Evolutionary conservation across 2,329 filamentous ascomycete genomes (phyloP).

Genomic region (Phialemoniopsis sp.): DNA sequence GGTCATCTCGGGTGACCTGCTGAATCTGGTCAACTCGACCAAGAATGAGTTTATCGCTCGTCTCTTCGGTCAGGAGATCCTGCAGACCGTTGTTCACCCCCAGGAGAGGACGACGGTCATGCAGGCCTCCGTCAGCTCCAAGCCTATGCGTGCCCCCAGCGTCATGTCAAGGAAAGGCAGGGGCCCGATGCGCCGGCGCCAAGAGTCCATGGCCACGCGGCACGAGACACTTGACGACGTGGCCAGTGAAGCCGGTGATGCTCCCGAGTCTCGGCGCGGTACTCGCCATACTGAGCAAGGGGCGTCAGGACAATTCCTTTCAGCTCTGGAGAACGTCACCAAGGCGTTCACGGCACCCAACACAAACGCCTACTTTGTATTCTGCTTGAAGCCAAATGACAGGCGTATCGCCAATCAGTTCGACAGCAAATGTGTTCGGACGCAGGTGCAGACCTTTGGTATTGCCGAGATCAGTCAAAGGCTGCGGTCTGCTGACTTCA

Average conservation of each 20-base stretch:
- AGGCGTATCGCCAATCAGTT: conserved; percentile 97
- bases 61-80: conserved; percentile 91
- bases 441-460: conserved; percentile 90
- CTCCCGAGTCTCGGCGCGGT: conserved; percentile 21
- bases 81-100: conserved; percentile 91
- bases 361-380: conserved; percentile 92
- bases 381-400: conserved; percentile 97
- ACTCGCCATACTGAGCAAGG: conserved; percentile 63
- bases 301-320: conserved; percentile 87
- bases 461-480: conserved; percentile 96
- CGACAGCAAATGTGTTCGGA: conserved; percentile 95
- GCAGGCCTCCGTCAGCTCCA: conserved; percentile 94
- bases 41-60: conserved; percentile 86
- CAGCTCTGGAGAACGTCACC: conserved; percentile 84
- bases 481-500: conserved; percentile 90
- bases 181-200: conserved; percentile 21
- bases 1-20: conserved; percentile 89
- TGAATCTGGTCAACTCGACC: conserved; percentile 86
- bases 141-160: conserved; percentile 86
- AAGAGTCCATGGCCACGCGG: conserved; percentile 27
- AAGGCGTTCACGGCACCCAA: conserved; percentile 78
- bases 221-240: conserved; percentile 38
- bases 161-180: conserved; percentile 78
- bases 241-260: conserved; percentile 40
- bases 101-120: conserved; percentile 87